A percentile compares a stretch with the other conserved stretches of the same genome.
Evolutionary conservation across 2,329 filamentous ascomycete genomes (phyloP).

Genomic region (Coniosporium tulheliwenetii): DNA sequence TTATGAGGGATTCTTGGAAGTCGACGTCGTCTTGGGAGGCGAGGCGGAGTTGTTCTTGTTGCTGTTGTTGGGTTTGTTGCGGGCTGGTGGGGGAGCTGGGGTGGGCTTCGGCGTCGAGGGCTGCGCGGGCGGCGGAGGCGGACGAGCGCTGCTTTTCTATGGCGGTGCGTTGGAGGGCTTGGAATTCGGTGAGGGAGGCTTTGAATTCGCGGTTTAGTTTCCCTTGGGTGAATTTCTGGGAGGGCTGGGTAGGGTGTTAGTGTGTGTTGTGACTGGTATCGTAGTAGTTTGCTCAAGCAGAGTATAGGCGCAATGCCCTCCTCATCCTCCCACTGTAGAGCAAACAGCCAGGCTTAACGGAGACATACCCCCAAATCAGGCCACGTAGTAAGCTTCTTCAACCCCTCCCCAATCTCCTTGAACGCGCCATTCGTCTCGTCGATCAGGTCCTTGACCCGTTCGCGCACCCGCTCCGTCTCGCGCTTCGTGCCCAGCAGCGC

Average conservation of each 20-base stretch:
- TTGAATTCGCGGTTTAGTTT: constrained; percentile 92
- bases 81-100: constrained; percentile 22
- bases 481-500: constrained; percentile 75
- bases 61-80: constrained; percentile 32
- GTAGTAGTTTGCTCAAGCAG: neutral
- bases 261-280: neutral
- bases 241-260: constrained; percentile 43
- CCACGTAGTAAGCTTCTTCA: constrained; percentile 80
- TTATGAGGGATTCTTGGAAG: constrained; percentile 89
- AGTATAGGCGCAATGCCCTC: neutral
- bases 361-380: constrained; percentile 53
- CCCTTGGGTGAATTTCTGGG: constrained; percentile 91
- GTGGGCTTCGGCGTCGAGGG: constrained; percentile 41
- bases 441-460: constrained; percentile 74
- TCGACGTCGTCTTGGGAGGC: constrained; percentile 91
- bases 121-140: constrained; percentile 65
- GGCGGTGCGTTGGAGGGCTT: constrained; percentile 74
- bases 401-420: constrained; percentile 79
- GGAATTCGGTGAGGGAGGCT: constrained; percentile 76
- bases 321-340: too few species aligned
- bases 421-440: constrained; percentile 78
- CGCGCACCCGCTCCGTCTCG: constrained; percentile 79
- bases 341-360: neutral
- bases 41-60: constrained; percentile 56
- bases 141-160: constrained; percentile 87